phyloP scores from a whole-genome alignment of 2,329 filamentous ascomycete genomes.

The Colletotrichum sp. region DNA sequence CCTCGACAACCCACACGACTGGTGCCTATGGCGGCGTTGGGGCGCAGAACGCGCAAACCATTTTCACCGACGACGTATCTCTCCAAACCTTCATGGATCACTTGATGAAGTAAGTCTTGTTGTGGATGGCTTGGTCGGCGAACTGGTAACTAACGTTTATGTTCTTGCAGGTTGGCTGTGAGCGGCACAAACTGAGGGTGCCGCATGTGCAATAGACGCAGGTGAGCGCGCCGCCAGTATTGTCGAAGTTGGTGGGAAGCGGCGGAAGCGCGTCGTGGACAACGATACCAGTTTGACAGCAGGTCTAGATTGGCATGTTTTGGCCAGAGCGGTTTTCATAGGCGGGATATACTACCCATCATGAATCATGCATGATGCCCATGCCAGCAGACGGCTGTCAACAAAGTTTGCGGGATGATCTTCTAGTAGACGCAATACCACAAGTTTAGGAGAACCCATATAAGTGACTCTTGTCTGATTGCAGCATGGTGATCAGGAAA shows the following conservation, averaged over 20 bases:
- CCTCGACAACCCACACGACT: constrained; percentile 94
- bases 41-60: constrained; percentile 89
- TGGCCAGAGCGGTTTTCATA: background rate
- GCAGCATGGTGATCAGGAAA: background rate
- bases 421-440: background rate
- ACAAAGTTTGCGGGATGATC: background rate
- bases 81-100: constrained; percentile 99
- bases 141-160: constrained; percentile 11
- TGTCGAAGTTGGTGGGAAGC: background rate
- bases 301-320: background rate
- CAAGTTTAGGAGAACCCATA: background rate
- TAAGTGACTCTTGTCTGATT: background rate
- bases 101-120: constrained; percentile 85
- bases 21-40: constrained; percentile 89
- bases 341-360: background rate
- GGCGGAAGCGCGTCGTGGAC: background rate
- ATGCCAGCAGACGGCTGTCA: background rate
- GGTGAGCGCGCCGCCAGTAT: background rate
- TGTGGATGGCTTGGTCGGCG: background rate
- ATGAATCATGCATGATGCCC: background rate
- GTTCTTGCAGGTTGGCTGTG: constrained; percentile 57
- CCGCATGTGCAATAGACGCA: background rate
- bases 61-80: constrained; percentile 98
- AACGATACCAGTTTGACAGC: background rate
- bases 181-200: constrained; percentile 65